These are phyloP conservation scores for Rubus idaeus DNA, from an alignment of 306 rosid species.

Conservation along the genomic window DNA sequence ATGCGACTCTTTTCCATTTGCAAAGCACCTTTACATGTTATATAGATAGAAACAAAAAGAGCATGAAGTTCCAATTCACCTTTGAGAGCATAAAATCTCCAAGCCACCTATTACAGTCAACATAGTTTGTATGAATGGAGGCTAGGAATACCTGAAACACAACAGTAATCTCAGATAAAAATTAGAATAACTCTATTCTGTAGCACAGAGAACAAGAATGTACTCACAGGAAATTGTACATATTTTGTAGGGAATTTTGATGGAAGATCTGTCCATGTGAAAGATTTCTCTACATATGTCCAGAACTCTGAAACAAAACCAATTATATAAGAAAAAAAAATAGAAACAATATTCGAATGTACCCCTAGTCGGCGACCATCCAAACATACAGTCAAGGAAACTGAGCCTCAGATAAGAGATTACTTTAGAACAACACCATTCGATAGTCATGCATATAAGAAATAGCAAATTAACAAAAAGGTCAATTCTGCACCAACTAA, in stretches of 20 bases:
- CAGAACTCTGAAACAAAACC: conserved; percentile 73
- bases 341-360: background rate
- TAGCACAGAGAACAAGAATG: conserved; percentile 12
- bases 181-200: conserved; percentile 1
- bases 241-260: conserved; percentile 97
- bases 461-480: background rate
- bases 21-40: conserved; percentile 15
- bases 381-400: background rate
- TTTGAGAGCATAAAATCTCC: conserved; percentile 95
- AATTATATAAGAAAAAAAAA: conserved; percentile 10
- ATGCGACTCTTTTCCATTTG: too few species aligned
- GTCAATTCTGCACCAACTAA: background rate
- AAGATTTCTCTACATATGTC: conserved; percentile 88
- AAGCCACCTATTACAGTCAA: conserved; percentile 98
- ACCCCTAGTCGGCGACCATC: background rate
- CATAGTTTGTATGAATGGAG: conserved; percentile 83
- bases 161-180: conserved; percentile 3
- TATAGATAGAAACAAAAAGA: conserved; percentile 6
- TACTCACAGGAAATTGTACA: conserved; percentile 92
- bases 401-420: background rate
- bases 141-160: conserved; percentile 75
- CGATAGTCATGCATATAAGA: background rate
- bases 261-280: conserved; percentile 93
- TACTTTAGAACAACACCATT: background rate
- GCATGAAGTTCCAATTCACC: conserved; percentile 51